Evolutionary conservation across 345 rosid species (phyloP), one percentile per base, ranked within the genome.

Genomic region (Bruguiera parviflora): DNA sequence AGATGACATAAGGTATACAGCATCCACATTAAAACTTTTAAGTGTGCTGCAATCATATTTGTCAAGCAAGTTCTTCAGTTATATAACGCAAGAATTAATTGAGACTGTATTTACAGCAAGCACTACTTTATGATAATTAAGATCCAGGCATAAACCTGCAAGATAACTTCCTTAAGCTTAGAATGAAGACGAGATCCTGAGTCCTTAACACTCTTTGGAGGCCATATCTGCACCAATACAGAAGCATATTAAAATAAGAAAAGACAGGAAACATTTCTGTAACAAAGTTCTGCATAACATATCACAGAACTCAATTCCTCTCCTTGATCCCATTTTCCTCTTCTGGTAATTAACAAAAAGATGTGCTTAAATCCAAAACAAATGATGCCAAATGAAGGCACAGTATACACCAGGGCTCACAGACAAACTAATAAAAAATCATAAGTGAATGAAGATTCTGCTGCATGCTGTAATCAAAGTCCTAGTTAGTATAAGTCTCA

Each of bases 161-260:
- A 27, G 73, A 95, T 87, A 61, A 89, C 96, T 79, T 92, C 99
- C 79, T 85, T 95, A 75, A 92, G 83, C 74, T 68, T 84, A 65
- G 91, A 88, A 85, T 95, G 94, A 74, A 92, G 87, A 75, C 79
- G 79, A 64, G 99, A 92, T 69, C 96, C 97, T 21, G 97, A 84
- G 82, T 95, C 99, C 80, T 92, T 92, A 67, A 95, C 83, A 83
- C 81, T 87, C 80, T 92, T 95, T 27, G 99, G 98, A 84, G 99
- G 99, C 98, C 98, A 95, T 82, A 95, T 87, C 99, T 95, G 87
- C 75, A 80, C 32, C 63, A 77, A 68, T 16, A 77, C 8, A 67
- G 64, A 53, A 37, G n/a, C 74, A 61, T 57, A 37, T 13, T 60
- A 49, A 76, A 60, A 72, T 62, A 53, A 70, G 35, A 24, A n/a